Evolutionary conservation across 106 monocot species (phyloP), one percentile per base, ranked within the genome.

Genomic region (Iris macrosiphon): DNA sequence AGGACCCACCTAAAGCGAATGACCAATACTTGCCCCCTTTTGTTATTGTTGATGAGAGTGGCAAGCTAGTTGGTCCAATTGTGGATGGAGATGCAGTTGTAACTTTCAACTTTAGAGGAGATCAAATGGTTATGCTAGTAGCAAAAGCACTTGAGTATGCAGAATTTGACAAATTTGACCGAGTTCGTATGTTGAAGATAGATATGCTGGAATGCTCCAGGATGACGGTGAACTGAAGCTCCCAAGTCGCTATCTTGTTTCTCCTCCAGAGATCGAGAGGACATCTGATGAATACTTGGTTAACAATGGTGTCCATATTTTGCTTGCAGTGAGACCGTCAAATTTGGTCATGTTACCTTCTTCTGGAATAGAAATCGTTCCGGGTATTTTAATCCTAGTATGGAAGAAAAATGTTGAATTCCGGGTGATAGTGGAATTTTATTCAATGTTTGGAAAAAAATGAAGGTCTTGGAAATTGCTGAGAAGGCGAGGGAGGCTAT

Each of bases 211-310:
- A 40, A 96, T 96, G 96, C 86, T 96, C 66, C 96, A 89, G 39
- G 89, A 96, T 75, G 96, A 96, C 45, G 96, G 96, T 42, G 96
- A 96, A 67, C 53, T 96, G 57, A 86, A 83, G 69, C 89, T 96
- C 39, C 96, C 89, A 14, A 68, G 53, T 7, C 70, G 63, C 2
- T 96, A 96, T 52, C 83, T 96, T 47, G 96, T 96, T 59, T 59
- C 79, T 40, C 96, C 96, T 55, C 96, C 96, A 21, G 89, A 90
- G 69, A 96, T 96, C 42, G 96, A 96, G 8, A 76, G 86, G 35
- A 96, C 96, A 45, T 96, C 96, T 20, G 96, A 90, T 64, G 89
- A 96, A 80, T 96, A 96, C 72, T 71, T 96, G 55, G 96, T 90
- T 27, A 56, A 90, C 39, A 96, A 96, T 78, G 89, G 86, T 7